Percentiles rank a stretch among this genome's conserved stretches.
These are phyloP conservation scores for Solanum tarijense DNA, from an alignment of 257 asterid species.

Conservation along the genomic window DNA sequence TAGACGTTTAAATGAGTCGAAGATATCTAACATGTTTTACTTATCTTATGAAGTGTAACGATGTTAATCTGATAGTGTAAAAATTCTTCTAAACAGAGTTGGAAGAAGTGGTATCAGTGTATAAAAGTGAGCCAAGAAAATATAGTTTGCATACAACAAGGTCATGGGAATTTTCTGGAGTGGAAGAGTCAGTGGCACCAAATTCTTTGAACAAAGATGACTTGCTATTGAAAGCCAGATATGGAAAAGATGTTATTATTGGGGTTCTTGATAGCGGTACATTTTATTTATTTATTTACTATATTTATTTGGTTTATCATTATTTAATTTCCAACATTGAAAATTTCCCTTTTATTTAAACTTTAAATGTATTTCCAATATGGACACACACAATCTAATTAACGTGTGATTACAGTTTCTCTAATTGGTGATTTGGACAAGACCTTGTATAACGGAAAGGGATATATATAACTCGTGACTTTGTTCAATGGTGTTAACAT, in stretches of 20 bases:
- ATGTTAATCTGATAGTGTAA: background rate
- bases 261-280: conserved; percentile 80
- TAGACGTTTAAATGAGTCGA: background rate
- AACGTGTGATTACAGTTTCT: background rate
- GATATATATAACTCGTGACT: background rate
- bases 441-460: background rate
- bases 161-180: conserved; percentile 83
- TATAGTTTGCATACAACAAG: conserved; percentile 76
- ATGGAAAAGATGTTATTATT: conserved; percentile 57
- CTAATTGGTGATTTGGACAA: background rate
- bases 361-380: background rate
- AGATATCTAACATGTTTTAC: background rate
- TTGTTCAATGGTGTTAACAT: background rate
- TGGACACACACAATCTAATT: background rate
- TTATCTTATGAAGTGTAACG: background rate
- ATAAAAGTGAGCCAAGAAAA: conserved; percentile 45
- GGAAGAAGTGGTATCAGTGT: conserved; percentile 67
- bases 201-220: conserved; percentile 23
- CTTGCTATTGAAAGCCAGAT: conserved; percentile 47
- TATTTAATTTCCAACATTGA: background rate
- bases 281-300: background rate
- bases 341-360: background rate
- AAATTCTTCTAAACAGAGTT: conserved; percentile 22
- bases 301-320: background rate
- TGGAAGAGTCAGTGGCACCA: conserved; percentile 15